These are phyloP conservation scores for Boletus bicolor DNA, from an alignment of 768 basidiomycete species.

Conservation along the genomic window DNA sequence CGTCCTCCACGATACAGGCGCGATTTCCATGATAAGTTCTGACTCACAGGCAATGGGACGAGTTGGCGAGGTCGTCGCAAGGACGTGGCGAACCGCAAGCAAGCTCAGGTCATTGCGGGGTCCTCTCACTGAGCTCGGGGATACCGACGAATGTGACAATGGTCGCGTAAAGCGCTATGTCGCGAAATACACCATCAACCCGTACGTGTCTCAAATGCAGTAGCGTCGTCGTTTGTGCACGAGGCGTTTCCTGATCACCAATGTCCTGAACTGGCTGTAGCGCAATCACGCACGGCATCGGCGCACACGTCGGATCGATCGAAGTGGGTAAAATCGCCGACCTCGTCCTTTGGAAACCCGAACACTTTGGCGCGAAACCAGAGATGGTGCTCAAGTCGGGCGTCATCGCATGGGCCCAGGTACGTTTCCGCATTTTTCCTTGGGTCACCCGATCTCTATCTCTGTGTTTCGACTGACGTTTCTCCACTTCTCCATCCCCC, in stretches of 20 bases:
- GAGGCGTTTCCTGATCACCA: not conserved
- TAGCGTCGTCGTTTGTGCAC: not conserved
- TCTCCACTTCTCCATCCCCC: not conserved
- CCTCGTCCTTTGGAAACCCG: constrained; percentile 93
- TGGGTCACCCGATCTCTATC: too few relatives aligned
- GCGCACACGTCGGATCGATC: constrained; percentile 81
- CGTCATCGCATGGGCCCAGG: constrained; percentile 88
- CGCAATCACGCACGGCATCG: constrained; percentile 92
- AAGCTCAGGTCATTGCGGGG: constrained; percentile 86
- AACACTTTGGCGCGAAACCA: constrained; percentile 88
- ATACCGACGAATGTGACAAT: constrained; percentile 54
- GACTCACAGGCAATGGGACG: constrained; percentile 99
- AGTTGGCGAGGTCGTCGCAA: constrained; percentile 87
- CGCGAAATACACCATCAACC: constrained; percentile 96
- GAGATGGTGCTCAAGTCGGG: constrained; percentile 96
- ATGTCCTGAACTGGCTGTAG: constrained; percentile 29
- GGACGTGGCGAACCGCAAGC: constrained; percentile 96
- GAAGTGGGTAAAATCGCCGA: constrained; percentile 84
- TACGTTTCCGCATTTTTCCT: constrained; percentile 29
- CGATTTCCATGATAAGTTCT: constrained; percentile 95
- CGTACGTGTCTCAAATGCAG: constrained; percentile 49
- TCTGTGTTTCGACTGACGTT: not conserved
- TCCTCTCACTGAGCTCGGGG: constrained; percentile 61
- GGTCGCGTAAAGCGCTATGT: constrained; percentile 91
- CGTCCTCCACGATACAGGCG: constrained; percentile 86